These are phyloP conservation scores for Coniochaeta ligniaria DNA, from an alignment of 2,329 filamentous ascomycete species.

Conservation along the genomic window DNA sequence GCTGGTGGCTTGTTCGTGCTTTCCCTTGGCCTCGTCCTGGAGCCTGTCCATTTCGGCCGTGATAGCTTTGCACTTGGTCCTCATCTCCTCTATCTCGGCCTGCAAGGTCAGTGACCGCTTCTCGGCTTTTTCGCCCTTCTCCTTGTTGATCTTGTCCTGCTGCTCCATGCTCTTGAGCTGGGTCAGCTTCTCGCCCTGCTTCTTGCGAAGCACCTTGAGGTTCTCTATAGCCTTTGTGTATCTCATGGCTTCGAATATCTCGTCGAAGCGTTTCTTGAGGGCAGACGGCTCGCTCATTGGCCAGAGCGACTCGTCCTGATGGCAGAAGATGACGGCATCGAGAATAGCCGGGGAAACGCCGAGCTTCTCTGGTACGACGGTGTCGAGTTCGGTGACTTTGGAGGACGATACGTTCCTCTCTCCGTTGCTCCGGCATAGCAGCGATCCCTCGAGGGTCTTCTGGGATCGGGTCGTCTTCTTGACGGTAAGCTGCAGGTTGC, in stretches of 20 bases:
- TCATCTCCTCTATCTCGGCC: conserved; percentile 56
- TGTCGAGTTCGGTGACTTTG: conserved; percentile 72
- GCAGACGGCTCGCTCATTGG: conserved; percentile 81
- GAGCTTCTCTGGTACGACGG: conserved; percentile 75
- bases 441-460: conserved; percentile 77
- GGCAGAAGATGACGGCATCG: conserved; percentile 95
- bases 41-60: conserved; percentile 53
- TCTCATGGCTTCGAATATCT: conserved; percentile 94
- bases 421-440: conserved; percentile 70
- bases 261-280: conserved; percentile 91
- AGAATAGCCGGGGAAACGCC: conserved; percentile 87
- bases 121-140: conserved; percentile 67
- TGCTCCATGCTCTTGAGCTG: conserved; percentile 68
- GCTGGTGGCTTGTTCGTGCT: conserved; percentile 65
- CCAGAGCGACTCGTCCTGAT: conserved; percentile 97
- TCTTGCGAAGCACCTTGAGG: conserved; percentile 80
- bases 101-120: conserved; percentile 59
- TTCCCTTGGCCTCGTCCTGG: conserved; percentile 45
- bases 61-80: conserved; percentile 50
- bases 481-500: conserved; percentile 78
- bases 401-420: conserved; percentile 75
- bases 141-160: conserved; percentile 76
- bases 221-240: conserved; percentile 98
- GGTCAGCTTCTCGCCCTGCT: conserved; percentile 67
- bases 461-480: conserved; percentile 71